A percentile compares a stretch with the other conserved stretches of the same genome.
Evolutionary conservation across 805 yeast genomes (phyloP).

Genomic region (Saccharomycopsis vini): DNA sequence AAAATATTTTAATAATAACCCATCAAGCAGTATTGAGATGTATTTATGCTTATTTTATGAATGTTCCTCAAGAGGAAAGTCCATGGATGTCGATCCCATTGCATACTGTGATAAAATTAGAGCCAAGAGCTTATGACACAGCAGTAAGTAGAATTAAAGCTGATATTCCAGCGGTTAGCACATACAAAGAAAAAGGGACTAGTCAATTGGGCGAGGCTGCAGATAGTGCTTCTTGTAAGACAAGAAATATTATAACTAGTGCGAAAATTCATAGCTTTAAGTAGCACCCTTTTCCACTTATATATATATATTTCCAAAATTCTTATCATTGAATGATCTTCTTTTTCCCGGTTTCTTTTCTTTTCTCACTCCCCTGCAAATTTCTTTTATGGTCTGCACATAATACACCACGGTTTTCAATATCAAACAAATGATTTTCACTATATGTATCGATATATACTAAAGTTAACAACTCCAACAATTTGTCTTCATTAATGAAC

Average conservation of each 20-base stretch:
- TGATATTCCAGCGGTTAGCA: slow-evolving; percentile 94
- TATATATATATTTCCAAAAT: too few relatives aligned
- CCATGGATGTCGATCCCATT: slow-evolving; percentile 99
- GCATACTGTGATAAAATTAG: slow-evolving; percentile 87
- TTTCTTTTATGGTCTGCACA: too few relatives aligned
- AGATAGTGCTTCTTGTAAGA: slow-evolving; percentile 4
- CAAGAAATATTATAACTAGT: slow-evolving; percentile 17
- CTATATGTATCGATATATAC: too few relatives aligned
- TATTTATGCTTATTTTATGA: slow-evolving; percentile 96
- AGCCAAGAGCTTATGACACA: slow-evolving; percentile 91
- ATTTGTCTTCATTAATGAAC: too few relatives aligned
- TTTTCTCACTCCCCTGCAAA: too few relatives aligned
- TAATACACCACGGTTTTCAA: too few relatives aligned
- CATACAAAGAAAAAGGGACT: slow-evolving; percentile 93
- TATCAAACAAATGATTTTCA: too few relatives aligned
- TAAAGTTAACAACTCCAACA: too few relatives aligned
- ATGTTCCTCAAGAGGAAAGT: slow-evolving; percentile 91
- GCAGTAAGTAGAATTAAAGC: slow-evolving; percentile 86
- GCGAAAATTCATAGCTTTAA: slow-evolving; percentile 17
- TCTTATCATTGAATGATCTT: neutral
- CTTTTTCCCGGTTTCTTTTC: too few relatives aligned
- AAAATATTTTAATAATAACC: slow-evolving; percentile 88
- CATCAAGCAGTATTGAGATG: slow-evolving; percentile 97
- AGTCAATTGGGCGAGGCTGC: slow-evolving; percentile 33
- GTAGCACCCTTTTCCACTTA: too few relatives aligned